Conservation (phyloP, 805 yeast genomes). For the Candida yuanshanica region DNA sequence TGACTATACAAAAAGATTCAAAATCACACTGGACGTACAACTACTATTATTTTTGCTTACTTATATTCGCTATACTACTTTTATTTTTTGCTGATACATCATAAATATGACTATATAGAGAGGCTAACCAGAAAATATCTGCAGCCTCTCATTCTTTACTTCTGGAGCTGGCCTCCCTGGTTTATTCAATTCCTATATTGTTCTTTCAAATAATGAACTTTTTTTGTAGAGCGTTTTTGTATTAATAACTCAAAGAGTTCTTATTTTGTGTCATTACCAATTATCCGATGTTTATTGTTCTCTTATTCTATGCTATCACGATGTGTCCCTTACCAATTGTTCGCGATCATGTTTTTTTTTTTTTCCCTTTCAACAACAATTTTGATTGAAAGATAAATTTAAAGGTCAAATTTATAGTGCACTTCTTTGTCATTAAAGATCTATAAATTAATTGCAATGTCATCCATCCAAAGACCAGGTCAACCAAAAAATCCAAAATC, state of each 20-base stretch:
- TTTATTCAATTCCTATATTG: not conserved
- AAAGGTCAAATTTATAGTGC: too few species aligned
- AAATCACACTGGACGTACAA: too few species aligned
- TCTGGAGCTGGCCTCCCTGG: not conserved
- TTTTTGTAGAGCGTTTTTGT: not conserved
- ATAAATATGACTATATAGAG: not conserved
- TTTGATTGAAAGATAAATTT: not conserved
- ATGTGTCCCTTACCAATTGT: not conserved
- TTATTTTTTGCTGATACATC: not conserved
- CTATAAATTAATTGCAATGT: not conserved
- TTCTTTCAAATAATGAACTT: too few species aligned
- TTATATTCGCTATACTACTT: too few species aligned
- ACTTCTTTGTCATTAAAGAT: too few species aligned
- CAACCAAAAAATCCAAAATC: conserved; percentile 11
- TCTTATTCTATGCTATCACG: too few species aligned
- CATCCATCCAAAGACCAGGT: conserved; percentile 1
- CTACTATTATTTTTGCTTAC: too few species aligned
- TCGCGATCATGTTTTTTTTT: not conserved
- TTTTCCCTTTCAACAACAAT: not conserved
- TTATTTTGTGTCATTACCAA: too few species aligned
- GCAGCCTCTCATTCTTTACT: not conserved
- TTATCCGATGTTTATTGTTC: too few species aligned
- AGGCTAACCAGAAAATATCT: not conserved
- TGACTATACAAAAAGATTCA: too few species aligned
- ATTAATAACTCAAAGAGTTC: too few species aligned